A percentile compares a stretch with the other conserved stretches of the same genome.
Conservation (phyloP, 371 early-diverging fungal species). For the Catenaria anguillulae region DNA sequence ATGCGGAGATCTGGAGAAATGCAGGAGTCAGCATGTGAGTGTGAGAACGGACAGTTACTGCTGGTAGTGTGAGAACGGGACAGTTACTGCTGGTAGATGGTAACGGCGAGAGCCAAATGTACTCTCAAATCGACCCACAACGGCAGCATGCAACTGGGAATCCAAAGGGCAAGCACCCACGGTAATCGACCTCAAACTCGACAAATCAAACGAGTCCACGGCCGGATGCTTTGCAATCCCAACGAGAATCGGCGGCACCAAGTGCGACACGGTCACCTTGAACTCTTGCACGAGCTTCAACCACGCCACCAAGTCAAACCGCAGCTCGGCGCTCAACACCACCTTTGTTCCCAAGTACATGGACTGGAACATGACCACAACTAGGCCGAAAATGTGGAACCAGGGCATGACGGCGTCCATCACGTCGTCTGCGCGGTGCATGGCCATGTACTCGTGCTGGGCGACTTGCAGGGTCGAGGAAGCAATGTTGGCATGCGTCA, state of each 20-base stretch:
- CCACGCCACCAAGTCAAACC: conserved; percentile 39
- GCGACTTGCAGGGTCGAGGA: conserved; percentile 49
- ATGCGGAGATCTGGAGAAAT: no score
- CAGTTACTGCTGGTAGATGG: background rate
- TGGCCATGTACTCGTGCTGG: conserved; percentile 12
- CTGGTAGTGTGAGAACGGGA: background rate
- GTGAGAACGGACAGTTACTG: no score
- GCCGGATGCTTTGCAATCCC: conserved; percentile 45
- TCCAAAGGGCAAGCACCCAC: conserved; percentile 75
- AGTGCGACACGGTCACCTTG: conserved; percentile 46
- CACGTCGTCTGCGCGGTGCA: conserved; percentile 14
- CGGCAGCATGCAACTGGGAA: conserved; percentile 22
- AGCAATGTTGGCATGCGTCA: conserved; percentile 62
- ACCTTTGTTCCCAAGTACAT: conserved; percentile 20
- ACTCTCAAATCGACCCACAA: conserved; percentile 23
- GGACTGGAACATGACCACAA: background rate
- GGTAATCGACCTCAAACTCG: conserved; percentile 37
- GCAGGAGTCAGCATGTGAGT: no score
- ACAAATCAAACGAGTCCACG: conserved; percentile 48
- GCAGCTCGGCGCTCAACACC: conserved; percentile 40
- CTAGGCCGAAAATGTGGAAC: conserved; percentile 69
- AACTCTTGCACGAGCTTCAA: conserved; percentile 44
- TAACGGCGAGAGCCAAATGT: no score
- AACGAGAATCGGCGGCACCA: conserved; percentile 67
- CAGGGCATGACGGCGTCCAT: conserved; percentile 55